A percentile compares a stretch with the other conserved stretches of the same genome.
These are phyloP conservation scores for Coriolopsis trogii DNA, from an alignment of 1,284 basidiomycete genomes.

Conservation along the genomic window DNA sequence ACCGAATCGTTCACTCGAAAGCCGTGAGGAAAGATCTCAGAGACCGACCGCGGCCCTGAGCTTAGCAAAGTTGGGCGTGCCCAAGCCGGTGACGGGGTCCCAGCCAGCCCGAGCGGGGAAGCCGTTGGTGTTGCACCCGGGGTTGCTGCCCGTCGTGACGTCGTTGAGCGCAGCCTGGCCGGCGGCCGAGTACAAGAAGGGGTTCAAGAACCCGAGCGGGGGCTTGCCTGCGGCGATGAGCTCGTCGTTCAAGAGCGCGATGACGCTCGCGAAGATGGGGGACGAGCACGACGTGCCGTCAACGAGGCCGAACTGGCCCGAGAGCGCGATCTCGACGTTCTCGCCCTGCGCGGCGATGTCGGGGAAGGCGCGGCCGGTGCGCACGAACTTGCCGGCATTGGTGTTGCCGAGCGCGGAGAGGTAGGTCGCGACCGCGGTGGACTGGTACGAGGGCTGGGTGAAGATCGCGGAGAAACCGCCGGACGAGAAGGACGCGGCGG, in stretches of 20 bases:
- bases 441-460: slow-evolving; percentile 41
- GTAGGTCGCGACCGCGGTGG: slow-evolving; percentile 40
- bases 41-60: slow-evolving; percentile 8
- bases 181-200: slow-evolving; percentile 41
- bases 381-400: slow-evolving; percentile 35
- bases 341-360: slow-evolving; percentile 36
- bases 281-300: slow-evolving; percentile 52
- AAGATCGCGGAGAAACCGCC: slow-evolving; percentile 55
- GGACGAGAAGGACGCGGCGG: slow-evolving; percentile 45
- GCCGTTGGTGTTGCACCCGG: slow-evolving; percentile 39
- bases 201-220: slow-evolving; percentile 52
- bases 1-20: background rate
- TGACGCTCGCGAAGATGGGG: slow-evolving; percentile 56
- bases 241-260: slow-evolving; percentile 59
- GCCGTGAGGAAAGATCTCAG: background rate
- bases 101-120: slow-evolving; percentile 39
- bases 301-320: slow-evolving; percentile 43
- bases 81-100: slow-evolving; percentile 37
- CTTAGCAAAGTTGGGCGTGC: slow-evolving; percentile 32
- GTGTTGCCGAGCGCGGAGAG: slow-evolving; percentile 32
- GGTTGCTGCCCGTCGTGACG: slow-evolving; percentile 38
- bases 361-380: slow-evolving; percentile 37
- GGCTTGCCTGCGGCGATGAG: slow-evolving; percentile 45
- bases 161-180: slow-evolving; percentile 43
- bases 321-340: slow-evolving; percentile 34